Conservation (phyloP, 805 yeast genomes). For the Cephaloascus fragrans region DNA sequence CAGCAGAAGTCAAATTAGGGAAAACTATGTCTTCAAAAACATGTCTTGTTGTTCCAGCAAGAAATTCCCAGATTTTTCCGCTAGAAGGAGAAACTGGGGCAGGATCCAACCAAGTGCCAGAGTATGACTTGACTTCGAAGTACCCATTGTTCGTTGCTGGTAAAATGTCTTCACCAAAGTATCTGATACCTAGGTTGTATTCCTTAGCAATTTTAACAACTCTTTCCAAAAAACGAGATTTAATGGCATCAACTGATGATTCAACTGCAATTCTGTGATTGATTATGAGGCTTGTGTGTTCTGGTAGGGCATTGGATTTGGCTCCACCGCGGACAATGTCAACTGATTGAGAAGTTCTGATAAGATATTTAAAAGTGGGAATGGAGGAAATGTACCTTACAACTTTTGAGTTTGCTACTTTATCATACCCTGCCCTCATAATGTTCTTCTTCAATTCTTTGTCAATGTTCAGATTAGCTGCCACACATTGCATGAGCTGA, state of each 20-base stretch:
- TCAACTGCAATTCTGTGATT: constrained; percentile 27
- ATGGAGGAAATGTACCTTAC: constrained; percentile 11
- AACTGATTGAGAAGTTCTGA: constrained; percentile 22
- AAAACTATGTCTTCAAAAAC: constrained; percentile 48
- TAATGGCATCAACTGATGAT: constrained; percentile 12
- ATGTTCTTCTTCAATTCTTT: constrained; percentile 16
- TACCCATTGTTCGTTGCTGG: constrained; percentile 18
- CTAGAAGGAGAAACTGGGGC: constrained; percentile 35
- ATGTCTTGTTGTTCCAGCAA: constrained; percentile 55
- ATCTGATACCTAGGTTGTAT: constrained; percentile 12
- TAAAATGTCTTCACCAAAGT: constrained; percentile 11
- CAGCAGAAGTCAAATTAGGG: constrained; percentile 14
- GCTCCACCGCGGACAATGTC: constrained; percentile 26
- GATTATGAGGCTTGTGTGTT: constrained; percentile 15
- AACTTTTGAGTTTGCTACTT: constrained; percentile 18
- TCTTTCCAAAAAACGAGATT: constrained; percentile 11
- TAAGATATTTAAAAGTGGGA: constrained; percentile 12
- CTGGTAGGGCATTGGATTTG: constrained; percentile 30
- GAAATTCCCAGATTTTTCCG: constrained; percentile 39
- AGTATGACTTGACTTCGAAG: constrained; percentile 12
- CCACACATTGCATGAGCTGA: constrained; percentile 21
- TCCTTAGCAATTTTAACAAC: constrained; percentile 16
- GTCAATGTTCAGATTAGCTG: constrained; percentile 18
- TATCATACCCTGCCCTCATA: constrained; percentile 24
- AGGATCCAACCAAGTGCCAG: constrained; percentile 20